Evolutionary conservation across 2,329 filamentous ascomycete genomes (phyloP), one percentile per base, ranked within the genome.

Genomic region (Paecilomyces fulvus): DNA sequence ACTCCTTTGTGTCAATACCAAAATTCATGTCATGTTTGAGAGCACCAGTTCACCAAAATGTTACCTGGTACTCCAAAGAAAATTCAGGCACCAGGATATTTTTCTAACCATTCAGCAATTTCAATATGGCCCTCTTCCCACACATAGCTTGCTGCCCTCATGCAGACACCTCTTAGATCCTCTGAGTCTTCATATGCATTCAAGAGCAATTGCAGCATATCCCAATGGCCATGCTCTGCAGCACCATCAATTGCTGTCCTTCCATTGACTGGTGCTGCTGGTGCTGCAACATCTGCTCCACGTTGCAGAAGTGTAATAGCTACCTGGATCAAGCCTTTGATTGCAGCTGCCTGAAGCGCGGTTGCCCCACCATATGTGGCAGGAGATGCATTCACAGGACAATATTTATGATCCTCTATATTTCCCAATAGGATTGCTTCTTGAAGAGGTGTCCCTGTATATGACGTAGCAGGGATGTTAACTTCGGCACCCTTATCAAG

Each of bases 171-270:
- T 33, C 4, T 33, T 12, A 55, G 25, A 33, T 31, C 25, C 25
- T 55, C 28, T 14, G 30, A 11, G 0, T 43, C 53, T 37, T 55
- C 23, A 46, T 55, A 55, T 2, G 14, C 7, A 48, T 48, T 48
- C n/a, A 46, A 51, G 17, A 48, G 30, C 30, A 54, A n/a, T 49
- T 48, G 53, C 9, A 33, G n/a, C 43, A 48, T 48, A 21, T 48
- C 43, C n/a, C n/a, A 17, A 3, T 11, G 43, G 11, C 43, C 66
- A 54, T 62, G 12, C n/a, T 63, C 61, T 7, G 68, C 67, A 28
- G 68, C 68, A 31, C 49, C 64, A 57, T 64, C 62, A 17, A 69
- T 58, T 28, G 67, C 61, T 3, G 64, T 68, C 48, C 57, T 59
- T 17, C 65, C 67, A 25, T 57, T 8, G 2, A n/a, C 6, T 23